These are phyloP conservation scores for Tuctoria greenei DNA, from an alignment of 176 grass and related monocot species.

Conservation along the genomic window DNA sequence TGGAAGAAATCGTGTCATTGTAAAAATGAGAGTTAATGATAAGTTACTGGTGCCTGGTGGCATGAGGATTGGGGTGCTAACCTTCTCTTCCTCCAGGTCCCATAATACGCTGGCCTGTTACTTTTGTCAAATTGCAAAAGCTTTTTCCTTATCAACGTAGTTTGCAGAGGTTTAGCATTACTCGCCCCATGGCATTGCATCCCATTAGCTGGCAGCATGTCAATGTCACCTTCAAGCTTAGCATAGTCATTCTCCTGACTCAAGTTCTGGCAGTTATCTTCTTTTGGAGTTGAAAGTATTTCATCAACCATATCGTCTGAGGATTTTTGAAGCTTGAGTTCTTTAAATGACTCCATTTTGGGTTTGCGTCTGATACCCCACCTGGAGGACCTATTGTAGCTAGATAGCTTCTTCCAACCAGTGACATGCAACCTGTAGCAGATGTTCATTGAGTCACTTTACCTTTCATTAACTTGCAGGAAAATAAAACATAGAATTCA, in stretches of 20 bases:
- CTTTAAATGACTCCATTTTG: conserved; percentile 70
- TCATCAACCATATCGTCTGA: conserved; percentile 53
- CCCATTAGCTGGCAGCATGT: conserved; percentile 44
- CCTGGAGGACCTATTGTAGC: conserved; percentile 44
- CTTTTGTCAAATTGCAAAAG: conserved; percentile 97
- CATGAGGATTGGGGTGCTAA: conserved; percentile 33
- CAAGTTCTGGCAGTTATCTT: conserved; percentile 37
- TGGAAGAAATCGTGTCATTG: conserved; percentile 27
- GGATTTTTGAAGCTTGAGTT: conserved; percentile 73
- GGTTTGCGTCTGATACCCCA: conserved; percentile 82
- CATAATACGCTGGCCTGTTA: conserved; percentile 91
- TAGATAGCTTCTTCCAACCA: conserved; percentile 69
- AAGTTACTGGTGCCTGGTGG: conserved; percentile 13
- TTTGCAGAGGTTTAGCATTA: conserved; percentile 24
- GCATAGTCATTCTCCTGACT: conserved; percentile 47
- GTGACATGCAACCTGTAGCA: conserved; percentile 59
- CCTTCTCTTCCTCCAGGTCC: conserved; percentile 91
- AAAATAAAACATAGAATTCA: neutral
- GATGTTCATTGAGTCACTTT: conserved; percentile 1
- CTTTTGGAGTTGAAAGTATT: conserved; percentile 42
- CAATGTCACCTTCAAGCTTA: conserved; percentile 63
- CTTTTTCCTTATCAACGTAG: conserved; percentile 49
- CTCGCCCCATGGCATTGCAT: conserved; percentile 22
- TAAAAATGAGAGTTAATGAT: conserved; percentile 10
- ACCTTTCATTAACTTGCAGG: neutral